Conservation (phyloP, 306 rosid genomes). For the Purshia tridentata region DNA sequence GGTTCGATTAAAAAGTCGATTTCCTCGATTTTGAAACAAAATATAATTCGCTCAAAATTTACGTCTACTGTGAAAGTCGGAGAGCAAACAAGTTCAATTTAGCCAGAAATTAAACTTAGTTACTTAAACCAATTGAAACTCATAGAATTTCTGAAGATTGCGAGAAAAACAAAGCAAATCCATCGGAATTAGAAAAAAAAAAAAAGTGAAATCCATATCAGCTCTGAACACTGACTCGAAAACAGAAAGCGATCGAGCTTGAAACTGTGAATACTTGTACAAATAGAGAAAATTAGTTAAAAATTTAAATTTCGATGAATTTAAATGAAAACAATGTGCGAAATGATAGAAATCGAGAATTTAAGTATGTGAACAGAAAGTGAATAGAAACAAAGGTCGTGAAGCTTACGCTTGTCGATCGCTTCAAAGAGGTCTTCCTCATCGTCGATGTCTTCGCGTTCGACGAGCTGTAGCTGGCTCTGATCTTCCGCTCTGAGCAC, state of each 20-base stretch:
- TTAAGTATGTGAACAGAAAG: neutral
- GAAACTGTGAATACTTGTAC: neutral
- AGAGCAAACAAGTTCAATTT: neutral
- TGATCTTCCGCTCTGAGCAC: conserved; percentile 74
- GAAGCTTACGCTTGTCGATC: conserved; percentile 72
- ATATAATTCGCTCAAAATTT: neutral
- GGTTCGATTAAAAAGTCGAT: conserved; percentile 1
- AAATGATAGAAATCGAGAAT: neutral
- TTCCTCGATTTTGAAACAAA: neutral
- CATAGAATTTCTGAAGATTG: neutral
- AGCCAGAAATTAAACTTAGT: neutral
- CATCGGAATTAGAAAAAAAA: neutral
- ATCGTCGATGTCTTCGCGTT: conserved; percentile 80
- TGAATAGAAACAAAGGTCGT: neutral
- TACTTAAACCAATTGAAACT: neutral
- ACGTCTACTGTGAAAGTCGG: neutral
- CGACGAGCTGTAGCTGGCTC: conserved; percentile 82
- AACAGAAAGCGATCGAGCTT: neutral
- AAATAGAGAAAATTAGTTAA: conserved; percentile 4
- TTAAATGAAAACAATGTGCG: neutral
- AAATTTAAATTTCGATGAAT: neutral
- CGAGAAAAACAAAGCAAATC: neutral
- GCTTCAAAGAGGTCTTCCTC: conserved; percentile 95
- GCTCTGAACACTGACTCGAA: conserved; percentile 5
- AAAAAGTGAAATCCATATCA: neutral